A percentile compares a stretch with the other conserved stretches of the same genome.
phyloP scores from a whole-genome alignment of 1,284 basidiomycete species.

The Leucoagaricus sp. region DNA sequence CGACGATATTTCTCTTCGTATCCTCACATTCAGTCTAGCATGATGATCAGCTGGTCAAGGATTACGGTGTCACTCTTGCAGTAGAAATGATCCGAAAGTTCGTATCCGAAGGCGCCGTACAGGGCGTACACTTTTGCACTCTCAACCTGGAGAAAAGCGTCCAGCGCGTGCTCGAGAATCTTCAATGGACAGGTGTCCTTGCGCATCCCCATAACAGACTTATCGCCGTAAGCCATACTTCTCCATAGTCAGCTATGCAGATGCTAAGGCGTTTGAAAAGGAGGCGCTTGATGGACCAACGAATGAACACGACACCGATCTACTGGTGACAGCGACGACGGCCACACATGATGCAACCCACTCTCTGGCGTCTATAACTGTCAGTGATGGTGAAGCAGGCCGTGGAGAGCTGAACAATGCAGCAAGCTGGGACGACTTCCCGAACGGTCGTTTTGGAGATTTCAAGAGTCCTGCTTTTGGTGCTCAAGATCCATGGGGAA shows the following conservation, averaged over 20 bases:
- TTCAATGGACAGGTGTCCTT: conserved; percentile 63
- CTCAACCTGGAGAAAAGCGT: conserved; percentile 98
- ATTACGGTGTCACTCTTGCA: conserved; percentile 82
- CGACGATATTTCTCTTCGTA: conserved; percentile 16
- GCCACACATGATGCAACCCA: conserved; percentile 61
- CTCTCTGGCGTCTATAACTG: conserved; percentile 41
- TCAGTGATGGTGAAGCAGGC: conserved; percentile 55
- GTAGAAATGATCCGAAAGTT: conserved; percentile 73
- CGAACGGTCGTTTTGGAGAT: conserved; percentile 98
- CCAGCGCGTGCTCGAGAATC: conserved; percentile 79
- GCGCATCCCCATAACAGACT: conserved; percentile 59
- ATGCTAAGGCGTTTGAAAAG: conserved; percentile 27
- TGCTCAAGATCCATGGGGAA: conserved; percentile 73
- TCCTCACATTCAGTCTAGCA: conserved; percentile 48
- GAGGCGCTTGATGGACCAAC: conserved; percentile 37
- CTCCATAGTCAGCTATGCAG: neutral
- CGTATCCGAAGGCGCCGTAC: conserved; percentile 60
- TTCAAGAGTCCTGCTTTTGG: conserved; percentile 97
- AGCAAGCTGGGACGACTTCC: conserved; percentile 96
- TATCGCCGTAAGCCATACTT: conserved; percentile 55
- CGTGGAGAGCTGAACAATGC: conserved; percentile 75
- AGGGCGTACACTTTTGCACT: conserved; percentile 94
- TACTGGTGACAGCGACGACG: conserved; percentile 60
- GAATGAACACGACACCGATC: conserved; percentile 36
- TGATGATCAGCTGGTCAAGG: conserved; percentile 90